Conservation (phyloP, 495 filamentous ascomycete genomes). For the Tuber magnatum region DNA sequence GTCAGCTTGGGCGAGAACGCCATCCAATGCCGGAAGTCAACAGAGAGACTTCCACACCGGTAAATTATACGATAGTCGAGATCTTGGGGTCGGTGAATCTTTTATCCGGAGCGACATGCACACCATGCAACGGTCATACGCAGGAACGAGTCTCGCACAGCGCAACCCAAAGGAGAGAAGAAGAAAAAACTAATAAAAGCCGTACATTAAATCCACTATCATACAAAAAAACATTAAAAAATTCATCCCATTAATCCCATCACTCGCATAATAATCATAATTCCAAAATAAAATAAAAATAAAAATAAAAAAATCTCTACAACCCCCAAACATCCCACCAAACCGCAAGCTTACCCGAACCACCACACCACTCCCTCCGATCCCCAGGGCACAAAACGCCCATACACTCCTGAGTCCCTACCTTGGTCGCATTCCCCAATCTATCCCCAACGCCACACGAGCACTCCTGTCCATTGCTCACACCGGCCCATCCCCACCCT, state of each 20-base stretch:
- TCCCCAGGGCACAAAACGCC: constrained; percentile 24
- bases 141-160: background rate
- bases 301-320: background rate
- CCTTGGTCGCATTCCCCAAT: constrained; percentile 19
- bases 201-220: background rate
- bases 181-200: background rate
- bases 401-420: constrained; percentile 15
- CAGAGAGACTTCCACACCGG: no score
- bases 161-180: background rate
- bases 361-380: constrained; percentile 24
- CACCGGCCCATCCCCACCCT: constrained; percentile 21
- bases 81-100: no score
- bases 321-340: background rate
- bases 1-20: no score
- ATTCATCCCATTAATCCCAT: background rate
- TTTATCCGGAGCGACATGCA: no score
- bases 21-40: no score
- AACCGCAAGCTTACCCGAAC: background rate
- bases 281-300: background rate
- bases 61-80: no score
- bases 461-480: constrained; percentile 39
- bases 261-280: background rate
- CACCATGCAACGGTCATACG: background rate
- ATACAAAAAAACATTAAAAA: background rate
- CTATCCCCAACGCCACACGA: constrained; percentile 40